Percentiles rank a stretch among this genome's conserved stretches.
Conservation (phyloP, 208 protist genomes). For the Naegleria fowleri region DNA sequence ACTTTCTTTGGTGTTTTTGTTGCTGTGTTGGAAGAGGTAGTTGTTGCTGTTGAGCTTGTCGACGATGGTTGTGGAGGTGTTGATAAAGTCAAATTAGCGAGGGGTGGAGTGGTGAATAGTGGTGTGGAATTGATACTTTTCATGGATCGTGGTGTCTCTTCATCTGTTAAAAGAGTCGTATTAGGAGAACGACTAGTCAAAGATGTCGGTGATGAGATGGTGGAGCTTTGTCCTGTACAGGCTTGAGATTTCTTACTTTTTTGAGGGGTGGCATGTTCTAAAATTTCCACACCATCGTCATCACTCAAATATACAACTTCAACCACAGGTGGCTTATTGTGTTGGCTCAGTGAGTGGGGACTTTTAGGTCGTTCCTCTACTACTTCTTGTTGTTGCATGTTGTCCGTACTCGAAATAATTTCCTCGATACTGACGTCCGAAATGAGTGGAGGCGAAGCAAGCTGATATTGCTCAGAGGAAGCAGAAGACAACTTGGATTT, state of each 20-base stretch:
- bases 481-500: not conserved
- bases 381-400: not conserved
- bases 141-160: not conserved
- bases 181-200: no score
- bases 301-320: not conserved
- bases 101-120: not conserved
- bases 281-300: not conserved
- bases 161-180: no score
- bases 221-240: no score
- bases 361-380: not conserved
- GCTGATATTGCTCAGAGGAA: not conserved
- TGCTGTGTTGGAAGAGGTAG: not conserved
- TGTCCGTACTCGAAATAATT: no score
- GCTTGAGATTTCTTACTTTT: not conserved
- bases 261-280: not conserved
- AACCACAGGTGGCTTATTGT: not conserved
- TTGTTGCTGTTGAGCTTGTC: not conserved
- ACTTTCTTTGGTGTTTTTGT: not conserved
- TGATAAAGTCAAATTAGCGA: not conserved
- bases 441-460: not conserved
- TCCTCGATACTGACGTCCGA: not conserved
- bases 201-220: no score
- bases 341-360: not conserved
- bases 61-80: not conserved
- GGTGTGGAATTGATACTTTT: no score